These are phyloP conservation scores for Penicillium sp. DNA, from an alignment of 2,329 filamentous ascomycete genomes.

Conservation along the genomic window DNA sequence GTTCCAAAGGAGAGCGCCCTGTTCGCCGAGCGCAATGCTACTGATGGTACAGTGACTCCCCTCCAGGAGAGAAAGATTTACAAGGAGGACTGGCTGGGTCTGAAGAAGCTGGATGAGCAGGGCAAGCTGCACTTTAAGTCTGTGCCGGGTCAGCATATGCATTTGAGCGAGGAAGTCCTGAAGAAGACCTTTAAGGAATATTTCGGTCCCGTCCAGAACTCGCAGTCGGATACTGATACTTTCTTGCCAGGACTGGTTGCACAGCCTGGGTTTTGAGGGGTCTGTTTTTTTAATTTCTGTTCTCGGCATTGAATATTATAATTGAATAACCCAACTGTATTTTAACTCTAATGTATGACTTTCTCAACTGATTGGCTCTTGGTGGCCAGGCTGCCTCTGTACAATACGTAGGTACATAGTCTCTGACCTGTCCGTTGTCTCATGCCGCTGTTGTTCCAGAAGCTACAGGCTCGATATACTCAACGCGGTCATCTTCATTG, in stretches of 20 bases:
- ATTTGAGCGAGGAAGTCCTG: conserved; percentile 62
- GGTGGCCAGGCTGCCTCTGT: too few species aligned
- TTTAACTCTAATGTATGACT: background rate
- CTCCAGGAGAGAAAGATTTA: conserved; percentile 70
- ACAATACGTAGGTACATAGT: too few species aligned
- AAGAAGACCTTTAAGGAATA: conserved; percentile 57
- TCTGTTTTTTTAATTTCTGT: background rate
- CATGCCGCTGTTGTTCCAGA: too few species aligned
- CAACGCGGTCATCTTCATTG: too few species aligned
- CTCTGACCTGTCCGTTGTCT: too few species aligned
- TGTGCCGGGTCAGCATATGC: conserved; percentile 77
- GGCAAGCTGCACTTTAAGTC: conserved; percentile 71
- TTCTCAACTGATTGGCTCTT: too few species aligned
- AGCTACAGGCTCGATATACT: too few species aligned
- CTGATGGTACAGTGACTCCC: conserved; percentile 55
- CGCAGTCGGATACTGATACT: conserved; percentile 1
- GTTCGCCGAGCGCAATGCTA: conserved; percentile 81
- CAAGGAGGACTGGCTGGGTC: conserved; percentile 86
- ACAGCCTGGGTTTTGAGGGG: conserved; percentile 12
- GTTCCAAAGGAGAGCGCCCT: conserved; percentile 86
- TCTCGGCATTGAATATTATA: background rate
- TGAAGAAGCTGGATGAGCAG: conserved; percentile 72
- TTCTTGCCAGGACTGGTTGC: conserved; percentile 12
- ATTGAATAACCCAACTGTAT: background rate
- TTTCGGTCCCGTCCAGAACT: conserved; percentile 35